These are phyloP conservation scores for Limonium bicolor DNA, from an alignment of 148 eudicot species.

Conservation along the genomic window DNA sequence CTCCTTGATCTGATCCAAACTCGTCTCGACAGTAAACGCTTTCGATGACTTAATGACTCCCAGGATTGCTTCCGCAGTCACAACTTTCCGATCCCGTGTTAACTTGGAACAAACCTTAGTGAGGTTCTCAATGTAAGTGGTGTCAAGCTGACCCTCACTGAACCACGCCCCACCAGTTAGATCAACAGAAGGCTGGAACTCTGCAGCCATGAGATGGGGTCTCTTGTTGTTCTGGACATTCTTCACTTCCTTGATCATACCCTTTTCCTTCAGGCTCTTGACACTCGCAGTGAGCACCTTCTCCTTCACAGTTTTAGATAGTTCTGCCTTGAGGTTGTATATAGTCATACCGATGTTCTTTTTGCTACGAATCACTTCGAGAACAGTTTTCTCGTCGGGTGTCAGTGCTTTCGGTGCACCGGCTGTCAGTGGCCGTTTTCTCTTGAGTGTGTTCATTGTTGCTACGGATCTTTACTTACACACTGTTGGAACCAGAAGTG, in stretches of 20 bases:
- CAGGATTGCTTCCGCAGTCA: constrained; percentile 27
- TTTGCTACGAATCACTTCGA: constrained; percentile 27
- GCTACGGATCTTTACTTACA: too few relatives aligned
- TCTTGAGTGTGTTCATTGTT: constrained; percentile 11
- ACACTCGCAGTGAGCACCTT: constrained; percentile 20
- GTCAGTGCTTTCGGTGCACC: constrained; percentile 7
- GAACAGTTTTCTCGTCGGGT: constrained; percentile 17
- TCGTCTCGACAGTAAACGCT: constrained; percentile 5
- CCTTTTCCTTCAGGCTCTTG: constrained; percentile 20
- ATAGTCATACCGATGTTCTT: constrained; percentile 46
- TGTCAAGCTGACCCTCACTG: constrained; percentile 42
- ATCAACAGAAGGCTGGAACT: constrained; percentile 56
- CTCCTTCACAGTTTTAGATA: constrained; percentile 1
- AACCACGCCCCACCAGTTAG: constrained; percentile 76
- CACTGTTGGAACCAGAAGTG: too few relatives aligned
- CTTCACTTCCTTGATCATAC: constrained; percentile 46
- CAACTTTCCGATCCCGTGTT: constrained; percentile 20
- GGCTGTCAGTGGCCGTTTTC: constrained; percentile 10
- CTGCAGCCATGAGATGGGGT: constrained; percentile 42
- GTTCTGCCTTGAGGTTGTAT: constrained; percentile 31
- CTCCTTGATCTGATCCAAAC: constrained; percentile 26
- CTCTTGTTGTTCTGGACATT: constrained; percentile 35
- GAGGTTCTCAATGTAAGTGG: constrained; percentile 15
- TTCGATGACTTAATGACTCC: constrained; percentile 10
- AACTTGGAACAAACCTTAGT: constrained; percentile 9